Percentiles rank a stretch among this genome's conserved stretches.
These are phyloP conservation scores for Trypanosoma boissoni DNA, from an alignment of 208 protist species.

Conservation along the genomic window DNA sequence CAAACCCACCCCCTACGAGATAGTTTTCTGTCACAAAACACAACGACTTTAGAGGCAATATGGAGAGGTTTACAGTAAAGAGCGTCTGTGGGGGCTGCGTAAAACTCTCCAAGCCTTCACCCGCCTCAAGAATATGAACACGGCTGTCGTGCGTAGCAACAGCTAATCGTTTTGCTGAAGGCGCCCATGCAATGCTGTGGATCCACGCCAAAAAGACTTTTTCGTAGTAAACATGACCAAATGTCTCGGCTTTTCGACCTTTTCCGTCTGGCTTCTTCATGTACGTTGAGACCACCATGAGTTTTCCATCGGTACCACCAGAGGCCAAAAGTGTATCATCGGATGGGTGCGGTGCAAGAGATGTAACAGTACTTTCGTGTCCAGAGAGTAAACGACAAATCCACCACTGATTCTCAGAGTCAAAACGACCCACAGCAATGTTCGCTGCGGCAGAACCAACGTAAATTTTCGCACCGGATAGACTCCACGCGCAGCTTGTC, in stretches of 20 bases:
- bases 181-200: conserved; percentile 28
- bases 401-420: conserved; percentile 47
- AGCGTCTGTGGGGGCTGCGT: not conserved
- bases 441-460: conserved; percentile 43
- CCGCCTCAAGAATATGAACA: conserved; percentile 21
- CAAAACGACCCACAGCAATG: conserved; percentile 63
- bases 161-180: conserved; percentile 23
- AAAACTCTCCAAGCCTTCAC: not conserved
- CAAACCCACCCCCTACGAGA: conserved; percentile 35
- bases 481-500: conserved; percentile 44
- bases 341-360: conserved; percentile 43
- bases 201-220: conserved; percentile 31
- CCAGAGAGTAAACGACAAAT: conserved; percentile 34
- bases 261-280: conserved; percentile 48
- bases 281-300: conserved; percentile 44
- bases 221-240: conserved; percentile 29
- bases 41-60: conserved; percentile 23
- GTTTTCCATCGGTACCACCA: conserved; percentile 38
- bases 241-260: not conserved
- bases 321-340: conserved; percentile 44
- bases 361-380: conserved; percentile 32
- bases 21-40: conserved; percentile 24
- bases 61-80: conserved; percentile 20
- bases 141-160: conserved; percentile 39
- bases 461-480: conserved; percentile 45